Evolutionary conservation across 2,329 filamentous ascomycete species (phyloP).

Genomic region (Diplodia corticola): DNA sequence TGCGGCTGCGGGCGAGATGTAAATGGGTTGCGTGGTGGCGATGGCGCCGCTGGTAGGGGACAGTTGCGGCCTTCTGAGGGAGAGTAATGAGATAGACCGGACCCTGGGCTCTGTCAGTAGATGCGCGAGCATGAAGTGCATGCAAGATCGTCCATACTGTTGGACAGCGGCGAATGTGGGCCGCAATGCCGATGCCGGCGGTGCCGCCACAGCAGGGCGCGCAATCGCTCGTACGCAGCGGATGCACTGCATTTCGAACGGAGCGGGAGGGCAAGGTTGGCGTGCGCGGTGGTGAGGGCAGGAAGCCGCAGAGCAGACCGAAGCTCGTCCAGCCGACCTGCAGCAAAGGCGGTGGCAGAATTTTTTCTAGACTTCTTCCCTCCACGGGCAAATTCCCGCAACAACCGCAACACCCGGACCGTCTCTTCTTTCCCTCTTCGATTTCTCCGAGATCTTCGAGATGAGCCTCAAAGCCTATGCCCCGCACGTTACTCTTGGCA

Average conservation of each 20-base stretch:
- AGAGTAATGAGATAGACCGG: constrained; percentile 29
- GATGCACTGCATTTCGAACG: constrained; percentile 35
- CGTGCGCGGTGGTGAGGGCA: not conserved
- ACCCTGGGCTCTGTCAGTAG: constrained; percentile 11
- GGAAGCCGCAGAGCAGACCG: constrained; percentile 11
- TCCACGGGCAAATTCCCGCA: not conserved
- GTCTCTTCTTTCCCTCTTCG: not conserved
- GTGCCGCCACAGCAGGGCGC: constrained; percentile 23
- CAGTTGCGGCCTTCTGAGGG: constrained; percentile 26
- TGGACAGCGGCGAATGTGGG: constrained; percentile 28
- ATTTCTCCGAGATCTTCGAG: constrained; percentile 6
- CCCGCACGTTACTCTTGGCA: constrained; percentile 34
- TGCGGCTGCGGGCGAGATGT: constrained; percentile 11
- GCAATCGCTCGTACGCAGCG: constrained; percentile 34
- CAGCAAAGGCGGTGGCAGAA: constrained; percentile 21
- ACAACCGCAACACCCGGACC: not conserved
- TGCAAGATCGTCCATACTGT: constrained; percentile 21
- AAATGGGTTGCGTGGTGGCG: constrained; percentile 16
- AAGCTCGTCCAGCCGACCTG: not conserved
- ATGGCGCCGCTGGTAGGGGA: constrained; percentile 23
- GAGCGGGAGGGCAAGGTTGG: constrained; percentile 1
- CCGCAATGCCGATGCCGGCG: constrained; percentile 24
- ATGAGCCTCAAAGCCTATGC: constrained; percentile 42
- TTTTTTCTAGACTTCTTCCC: constrained; percentile 6
- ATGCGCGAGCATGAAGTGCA: not conserved